Base-by-base conservation (phyloP, 2,329 filamentous ascomycete genomes). In the Fusarium aywerte region DNA sequence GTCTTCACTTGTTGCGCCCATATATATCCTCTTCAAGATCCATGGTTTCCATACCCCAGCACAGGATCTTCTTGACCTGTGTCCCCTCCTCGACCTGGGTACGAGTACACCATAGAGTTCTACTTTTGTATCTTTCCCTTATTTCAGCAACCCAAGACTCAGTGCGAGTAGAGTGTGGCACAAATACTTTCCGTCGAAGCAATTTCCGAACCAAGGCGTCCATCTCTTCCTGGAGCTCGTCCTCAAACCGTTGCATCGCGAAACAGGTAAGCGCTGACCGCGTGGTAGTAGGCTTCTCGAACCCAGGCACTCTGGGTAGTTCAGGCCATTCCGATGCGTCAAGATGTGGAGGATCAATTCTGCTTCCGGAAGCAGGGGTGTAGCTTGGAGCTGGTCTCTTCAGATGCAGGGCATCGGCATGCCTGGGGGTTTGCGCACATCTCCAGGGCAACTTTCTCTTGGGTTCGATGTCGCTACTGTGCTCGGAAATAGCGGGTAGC, bases 81-180 rank as follows among this genome's bases (percentile, higher is more conserved):
- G 6, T 27, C 5, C 25, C 11, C 16, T 29, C 16, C 11, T 29
- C 40, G 6, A 43, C 5, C 4, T 29, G 23, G 13, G 18, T 23
- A 9, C 16, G 40, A 7, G 40, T 29, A 7, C 23, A 29, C 8
- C 27, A 23, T 2, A 43, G 9, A 27, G 23, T n/a, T 13, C 23
- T 23, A 18, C 16, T 5, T 2, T 1, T 4, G n/a, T 18, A 13
- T 0, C 12, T 12, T 3, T 18, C 23, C 3, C 7, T 4, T 7
- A 43, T 1, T 29, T 11, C 16, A 10, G 40, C 23, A 43, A 43
- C 23, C 40, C 40, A 43, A 18, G 15, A 13, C 1, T 42, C 15
- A 4, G 39, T 42, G 2, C 8, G 20, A 13, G 13, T 23, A 40
- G 39, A n/a, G n/a, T n/a, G n/a, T n/a, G n/a, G n/a, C n/a, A n/a